Percentiles rank a stretch among this genome's conserved stretches.
Conservation (phyloP, 1,284 basidiomycete genomes). For the Puccinia hordei region DNA sequence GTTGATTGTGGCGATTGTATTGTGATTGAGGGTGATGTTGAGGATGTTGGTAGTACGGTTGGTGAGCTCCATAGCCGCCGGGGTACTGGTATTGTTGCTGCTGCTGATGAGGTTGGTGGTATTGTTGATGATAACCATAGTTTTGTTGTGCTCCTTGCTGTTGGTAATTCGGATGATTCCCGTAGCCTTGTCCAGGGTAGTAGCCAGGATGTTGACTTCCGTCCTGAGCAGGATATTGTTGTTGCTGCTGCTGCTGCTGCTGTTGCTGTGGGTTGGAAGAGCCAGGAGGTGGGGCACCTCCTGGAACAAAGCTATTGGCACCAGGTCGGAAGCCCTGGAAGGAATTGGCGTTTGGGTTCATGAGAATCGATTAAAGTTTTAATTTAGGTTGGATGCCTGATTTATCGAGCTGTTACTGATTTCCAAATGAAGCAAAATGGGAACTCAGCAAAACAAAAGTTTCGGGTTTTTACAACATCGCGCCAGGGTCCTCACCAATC, state of each 20-base stretch:
- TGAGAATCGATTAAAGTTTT: conserved; percentile 7
- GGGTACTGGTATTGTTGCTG: conserved; percentile 41
- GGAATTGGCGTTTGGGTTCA: conserved; percentile 51
- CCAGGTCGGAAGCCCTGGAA: conserved; percentile 46
- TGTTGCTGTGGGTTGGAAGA: neutral
- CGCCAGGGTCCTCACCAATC: neutral
- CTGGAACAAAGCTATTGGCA: conserved; percentile 46
- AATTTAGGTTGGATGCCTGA: neutral
- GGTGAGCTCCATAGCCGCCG: conserved; percentile 10
- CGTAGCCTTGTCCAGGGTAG: conserved; percentile 29
- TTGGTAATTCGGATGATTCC: conserved; percentile 24
- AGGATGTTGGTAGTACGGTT: conserved; percentile 39
- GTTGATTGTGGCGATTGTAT: conserved; percentile 16
- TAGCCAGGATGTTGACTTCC: conserved; percentile 22
- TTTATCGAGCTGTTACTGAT: too few species aligned
- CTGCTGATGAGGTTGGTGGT: conserved; percentile 37
- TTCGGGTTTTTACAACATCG: neutral
- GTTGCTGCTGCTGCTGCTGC: conserved; percentile 19
- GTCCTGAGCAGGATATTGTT: conserved; percentile 11
- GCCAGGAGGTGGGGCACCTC: conserved; percentile 12
- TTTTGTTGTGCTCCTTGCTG: conserved; percentile 26
- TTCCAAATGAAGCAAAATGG: neutral
- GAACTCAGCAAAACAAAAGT: neutral
- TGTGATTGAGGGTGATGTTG: conserved; percentile 15
- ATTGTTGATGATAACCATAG: conserved; percentile 43